These are phyloP conservation scores for Tolypocladium tropicale DNA, from an alignment of 2,329 filamentous ascomycete genomes.

Conservation along the genomic window DNA sequence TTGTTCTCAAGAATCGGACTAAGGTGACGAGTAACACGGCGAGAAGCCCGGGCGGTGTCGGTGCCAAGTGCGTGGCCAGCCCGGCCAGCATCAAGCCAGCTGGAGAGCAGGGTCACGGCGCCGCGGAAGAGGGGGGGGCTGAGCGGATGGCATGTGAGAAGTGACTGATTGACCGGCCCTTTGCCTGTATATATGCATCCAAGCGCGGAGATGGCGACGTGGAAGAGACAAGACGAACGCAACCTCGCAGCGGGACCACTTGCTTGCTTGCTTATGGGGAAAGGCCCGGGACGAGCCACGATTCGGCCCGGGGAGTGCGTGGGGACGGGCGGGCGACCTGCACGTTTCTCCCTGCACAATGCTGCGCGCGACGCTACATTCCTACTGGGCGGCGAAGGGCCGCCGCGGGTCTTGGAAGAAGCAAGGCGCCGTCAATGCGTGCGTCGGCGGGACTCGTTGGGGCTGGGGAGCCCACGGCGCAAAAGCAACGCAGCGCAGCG, in stretches of 20 bases:
- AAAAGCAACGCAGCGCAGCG: not conserved
- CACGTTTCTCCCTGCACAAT: not conserved
- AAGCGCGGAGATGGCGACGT: not conserved
- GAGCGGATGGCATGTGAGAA: not conserved
- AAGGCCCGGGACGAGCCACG: not conserved
- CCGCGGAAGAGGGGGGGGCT: not conserved
- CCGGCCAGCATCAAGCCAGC: not conserved
- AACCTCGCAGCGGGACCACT: not conserved
- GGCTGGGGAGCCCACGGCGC: not conserved
- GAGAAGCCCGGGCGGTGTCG: not conserved
- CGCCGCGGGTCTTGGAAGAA: not conserved
- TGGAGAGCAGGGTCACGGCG: not conserved
- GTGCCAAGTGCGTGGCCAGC: too few relatives aligned
- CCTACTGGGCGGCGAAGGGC: not conserved
- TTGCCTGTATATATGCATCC: not conserved
- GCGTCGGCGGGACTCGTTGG: not conserved
- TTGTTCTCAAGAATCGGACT: constrained; percentile 33
- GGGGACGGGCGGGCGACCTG: not conserved
- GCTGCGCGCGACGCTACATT: not conserved
- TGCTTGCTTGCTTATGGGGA: not conserved
- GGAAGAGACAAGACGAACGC: not conserved
- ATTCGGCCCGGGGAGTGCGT: not conserved
- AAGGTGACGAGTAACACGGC: constrained; percentile 10
- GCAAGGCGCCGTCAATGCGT: not conserved
- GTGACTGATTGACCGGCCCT: not conserved